These are phyloP conservation scores for Nicotiana noctiflora DNA, from an alignment of 257 asterid genomes.

Conservation along the genomic window DNA sequence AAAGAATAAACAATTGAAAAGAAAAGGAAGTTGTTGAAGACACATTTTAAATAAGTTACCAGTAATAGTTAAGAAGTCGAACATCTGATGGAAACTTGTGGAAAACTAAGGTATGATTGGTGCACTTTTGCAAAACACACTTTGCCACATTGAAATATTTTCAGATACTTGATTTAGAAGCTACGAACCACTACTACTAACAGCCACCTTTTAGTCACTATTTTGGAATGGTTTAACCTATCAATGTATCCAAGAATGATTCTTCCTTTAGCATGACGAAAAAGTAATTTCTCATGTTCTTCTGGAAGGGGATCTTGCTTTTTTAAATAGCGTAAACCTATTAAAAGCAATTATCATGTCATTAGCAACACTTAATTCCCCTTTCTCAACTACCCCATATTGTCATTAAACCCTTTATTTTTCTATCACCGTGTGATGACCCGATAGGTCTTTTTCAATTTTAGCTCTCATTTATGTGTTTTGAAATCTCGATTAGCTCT, in stretches of 20 bases:
- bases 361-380: background rate
- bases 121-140: background rate
- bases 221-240: background rate
- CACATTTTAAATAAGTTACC: background rate
- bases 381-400: no score
- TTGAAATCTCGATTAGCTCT: no score
- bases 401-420: no score
- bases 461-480: no score
- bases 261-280: conserved; percentile 9
- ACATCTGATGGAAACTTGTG: background rate
- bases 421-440: no score
- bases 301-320: background rate
- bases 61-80: background rate
- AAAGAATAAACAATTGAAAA: background rate
- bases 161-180: conserved; percentile 7
- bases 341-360: background rate
- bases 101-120: background rate
- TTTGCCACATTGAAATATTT: conserved; percentile 3
- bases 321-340: background rate
- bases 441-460: no score
- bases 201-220: background rate
- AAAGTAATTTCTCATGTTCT: background rate
- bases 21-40: background rate
- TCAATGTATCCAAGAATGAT: background rate
- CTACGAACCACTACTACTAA: conserved; percentile 11